Base-by-base conservation (phyloP, 495 filamentous ascomycete species). In the Neurospora sp. region DNA sequence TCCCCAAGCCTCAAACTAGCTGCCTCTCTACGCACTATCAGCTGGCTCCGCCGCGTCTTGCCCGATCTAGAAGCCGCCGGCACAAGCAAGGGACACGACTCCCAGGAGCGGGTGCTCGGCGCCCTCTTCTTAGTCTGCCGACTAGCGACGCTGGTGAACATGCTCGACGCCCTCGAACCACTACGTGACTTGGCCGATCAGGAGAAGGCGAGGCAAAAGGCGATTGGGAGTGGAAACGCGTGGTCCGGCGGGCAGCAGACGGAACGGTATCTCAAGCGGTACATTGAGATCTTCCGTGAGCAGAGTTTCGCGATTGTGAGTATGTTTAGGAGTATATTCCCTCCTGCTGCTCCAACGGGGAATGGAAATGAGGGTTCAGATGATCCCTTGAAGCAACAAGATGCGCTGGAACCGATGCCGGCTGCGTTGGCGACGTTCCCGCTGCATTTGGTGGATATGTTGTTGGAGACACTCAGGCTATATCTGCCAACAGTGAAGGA, bases 251-350 rank as follows among this genome's bases (percentile, higher is more conserved):
- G 95, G 0, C 93, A 96, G 77, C 96, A 99, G 77, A 97, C 94
- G 2, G 96, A 98, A 78, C 87, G 93, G 35, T 99, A 94, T 75
- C 83, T 99, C 44, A 99, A 99, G 80, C 85, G 93, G 70, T 99
- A 97, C 82, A 91, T 99, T 76, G 96, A 99, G 80, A 97, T 98
- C 39, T 98, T 98, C 82, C 91, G 96, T 70, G 96, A 99, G 82
- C 96, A 99, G 81, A 96, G 93, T 77, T 99, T 99, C 78, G 92
- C 91, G 12, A 96, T 98, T 73, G 88, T 98, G 27, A 94, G 92
- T 22, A 92, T 98, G 87, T 97, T 96, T 79, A 91, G 89, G 74
- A 93, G 89, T 76, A 96, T 98, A 65, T 98, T 98, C 78, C 89
- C 91, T 3, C 84, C 87, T 8, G 82, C 84, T 3, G 59, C 71